Percentiles rank a stretch among this genome's conserved stretches.
Conservation (phyloP, 192 early-diverging fungal species). For the Coemansia guatemalensis region DNA sequence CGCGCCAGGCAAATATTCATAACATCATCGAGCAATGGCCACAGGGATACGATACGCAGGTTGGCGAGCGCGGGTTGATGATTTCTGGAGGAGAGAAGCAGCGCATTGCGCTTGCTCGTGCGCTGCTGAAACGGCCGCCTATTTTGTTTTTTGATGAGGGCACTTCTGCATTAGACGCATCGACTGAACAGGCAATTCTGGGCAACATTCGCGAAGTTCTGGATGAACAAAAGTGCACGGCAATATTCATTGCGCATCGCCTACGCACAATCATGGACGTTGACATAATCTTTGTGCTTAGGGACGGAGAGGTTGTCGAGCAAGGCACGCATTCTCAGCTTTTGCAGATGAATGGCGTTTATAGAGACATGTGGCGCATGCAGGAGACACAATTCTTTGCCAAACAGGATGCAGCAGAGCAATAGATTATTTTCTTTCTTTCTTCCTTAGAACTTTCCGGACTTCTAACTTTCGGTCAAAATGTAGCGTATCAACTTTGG, state of each 20-base stretch:
- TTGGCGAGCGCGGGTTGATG: slow-evolving; percentile 72
- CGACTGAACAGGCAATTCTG: slow-evolving; percentile 71
- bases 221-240: slow-evolving; percentile 65
- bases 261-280: slow-evolving; percentile 87
- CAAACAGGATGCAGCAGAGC: background rate
- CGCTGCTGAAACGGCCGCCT: slow-evolving; percentile 56
- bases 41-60: slow-evolving; percentile 63
- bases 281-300: slow-evolving; percentile 90
- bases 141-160: slow-evolving; percentile 67
- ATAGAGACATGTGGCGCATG: slow-evolving; percentile 84
- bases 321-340: slow-evolving; percentile 82
- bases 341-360: slow-evolving; percentile 66
- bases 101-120: slow-evolving; percentile 56
- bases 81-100: slow-evolving; percentile 75
- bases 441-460: slow-evolving; percentile 2
- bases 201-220: slow-evolving; percentile 85
- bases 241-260: slow-evolving; percentile 93
- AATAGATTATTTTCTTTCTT: slow-evolving; percentile 11
- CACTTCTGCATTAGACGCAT: slow-evolving; percentile 62
- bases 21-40: slow-evolving; percentile 59
- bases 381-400: slow-evolving; percentile 36
- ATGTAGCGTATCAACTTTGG: no score
- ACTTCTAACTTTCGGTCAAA: background rate
- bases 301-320: slow-evolving; percentile 82
- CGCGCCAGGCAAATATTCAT: slow-evolving; percentile 61